phyloP scores from a whole-genome alignment of 306 rosid species.

The Quercus berberidifolia region DNA sequence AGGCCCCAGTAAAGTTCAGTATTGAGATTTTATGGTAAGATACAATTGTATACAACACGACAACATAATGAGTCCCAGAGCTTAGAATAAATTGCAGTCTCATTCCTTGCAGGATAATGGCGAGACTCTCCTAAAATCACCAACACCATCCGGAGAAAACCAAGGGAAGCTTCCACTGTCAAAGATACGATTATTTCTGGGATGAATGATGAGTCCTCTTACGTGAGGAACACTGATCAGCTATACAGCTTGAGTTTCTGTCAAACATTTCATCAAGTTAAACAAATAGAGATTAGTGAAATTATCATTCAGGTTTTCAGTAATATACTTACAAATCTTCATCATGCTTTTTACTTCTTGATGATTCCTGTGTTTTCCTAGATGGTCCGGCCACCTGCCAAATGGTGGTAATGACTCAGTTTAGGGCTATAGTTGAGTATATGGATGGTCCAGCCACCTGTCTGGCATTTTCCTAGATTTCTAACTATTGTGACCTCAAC shows the following conservation, averaged over 20 bases:
- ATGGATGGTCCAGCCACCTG: background rate
- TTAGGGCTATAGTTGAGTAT: background rate
- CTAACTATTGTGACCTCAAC: background rate
- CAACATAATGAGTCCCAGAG: constrained; percentile 2
- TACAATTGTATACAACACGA: constrained; percentile 17
- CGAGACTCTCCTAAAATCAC: background rate
- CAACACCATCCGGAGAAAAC: background rate
- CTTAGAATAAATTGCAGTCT: background rate
- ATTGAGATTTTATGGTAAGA: background rate
- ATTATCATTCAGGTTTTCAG: background rate
- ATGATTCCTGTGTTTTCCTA: constrained; percentile 11
- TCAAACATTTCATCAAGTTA: background rate
- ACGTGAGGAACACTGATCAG: constrained; percentile 15
- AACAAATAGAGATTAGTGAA: background rate
- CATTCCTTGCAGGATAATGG: background rate
- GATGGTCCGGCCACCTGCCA: constrained; percentile 35
- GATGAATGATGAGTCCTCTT: constrained; percentile 34
- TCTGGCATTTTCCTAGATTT: background rate
- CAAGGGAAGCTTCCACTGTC: background rate
- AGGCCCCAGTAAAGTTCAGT: background rate
- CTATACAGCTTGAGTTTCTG: constrained; percentile 20
- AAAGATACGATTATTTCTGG: constrained; percentile 8
- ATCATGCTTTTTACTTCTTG: constrained; percentile 30
- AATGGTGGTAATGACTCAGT: background rate
- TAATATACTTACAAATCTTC: constrained; percentile 25